Base-by-base conservation (phyloP, 768 basidiomycete genomes). In the Boletus sp. region DNA sequence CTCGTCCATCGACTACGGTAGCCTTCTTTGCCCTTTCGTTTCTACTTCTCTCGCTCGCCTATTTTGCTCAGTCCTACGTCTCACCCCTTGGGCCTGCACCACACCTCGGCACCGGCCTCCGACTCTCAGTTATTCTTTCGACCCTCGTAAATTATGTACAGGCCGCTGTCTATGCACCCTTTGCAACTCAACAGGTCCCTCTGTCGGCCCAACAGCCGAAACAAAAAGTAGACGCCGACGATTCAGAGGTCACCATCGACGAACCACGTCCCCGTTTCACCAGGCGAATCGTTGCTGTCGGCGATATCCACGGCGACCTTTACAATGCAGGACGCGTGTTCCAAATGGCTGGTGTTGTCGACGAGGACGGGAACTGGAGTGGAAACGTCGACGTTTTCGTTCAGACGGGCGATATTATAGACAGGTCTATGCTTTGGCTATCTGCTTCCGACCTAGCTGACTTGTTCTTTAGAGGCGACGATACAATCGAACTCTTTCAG, bases 381-480 rank as follows among this genome's bases (percentile, higher is more conserved):
- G 93, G 90, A 5, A 77, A 88, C 30, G 82, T 88, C 1, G 90
- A 94, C 67, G 85, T 88, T 46, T 86, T 98, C 55, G 94, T 97
- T 17, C 96, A 98, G 76, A 97, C 94, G 0, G 95, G 94, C 3
- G 94, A 98, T 72, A 94, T 97, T 33, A 90, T 98, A 53, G 94
- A 97, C 73, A 77, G 94, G 93, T 89, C 58, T 44, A 79, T 67
- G 17, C 8, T 57, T 36, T 57, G 6, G 24, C 49, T 50, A 18
- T 48, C n/a, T 30, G 7, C 46, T 17, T 52, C 30, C 33, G n/a
- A 40, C 49, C 39, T 39, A 15, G 36, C 64, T 66, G 30, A 72
- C 47, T 37, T 30, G 14, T 29, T 24, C 45, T 32, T 18, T 56
- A 92, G 94, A 62, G 94, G 94, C 1, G 89, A 90, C 47, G 94